Evolutionary conservation across 257 asterid species (phyloP).

Genomic region (Nemophila menziesii): DNA sequence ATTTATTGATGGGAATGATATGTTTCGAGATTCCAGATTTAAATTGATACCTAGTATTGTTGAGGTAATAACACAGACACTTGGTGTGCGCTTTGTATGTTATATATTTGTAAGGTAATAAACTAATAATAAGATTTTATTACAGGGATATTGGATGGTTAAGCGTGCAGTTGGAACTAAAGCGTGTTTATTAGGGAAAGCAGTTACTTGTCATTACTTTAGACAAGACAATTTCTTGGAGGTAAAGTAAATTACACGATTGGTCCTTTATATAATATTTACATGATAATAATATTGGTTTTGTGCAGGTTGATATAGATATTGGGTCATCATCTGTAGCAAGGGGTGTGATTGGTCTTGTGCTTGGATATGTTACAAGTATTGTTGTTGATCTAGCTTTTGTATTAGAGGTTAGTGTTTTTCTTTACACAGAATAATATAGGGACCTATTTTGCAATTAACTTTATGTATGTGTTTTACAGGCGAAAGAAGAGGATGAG

Average conservation of each 20-base stretch:
- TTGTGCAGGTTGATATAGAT: slow-evolving; percentile 84
- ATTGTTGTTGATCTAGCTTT: slow-evolving; percentile 92
- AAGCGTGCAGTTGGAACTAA: slow-evolving; percentile 98
- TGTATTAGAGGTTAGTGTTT: slow-evolving; percentile 59
- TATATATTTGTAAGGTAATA: not conserved
- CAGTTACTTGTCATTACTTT: slow-evolving; percentile 83
- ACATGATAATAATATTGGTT: too few relatives aligned
- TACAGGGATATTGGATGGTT: slow-evolving; percentile 99
- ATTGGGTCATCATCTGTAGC: slow-evolving; percentile 99
- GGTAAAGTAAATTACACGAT: too few relatives aligned
- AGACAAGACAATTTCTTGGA: slow-evolving; percentile 95
- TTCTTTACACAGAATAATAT: too few relatives aligned
- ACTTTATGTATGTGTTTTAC: slow-evolving; percentile 20
- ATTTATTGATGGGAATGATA: slow-evolving; percentile 76
- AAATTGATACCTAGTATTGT: slow-evolving; percentile 95
- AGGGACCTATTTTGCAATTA: too few relatives aligned
- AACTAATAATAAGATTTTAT: slow-evolving; percentile 2
- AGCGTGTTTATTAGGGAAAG: slow-evolving; percentile 96
- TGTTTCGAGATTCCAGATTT: slow-evolving; percentile 89
- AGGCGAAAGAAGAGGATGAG: slow-evolving; percentile 82
- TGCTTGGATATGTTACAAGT: slow-evolving; percentile 86
- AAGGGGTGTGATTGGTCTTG: slow-evolving; percentile 81
- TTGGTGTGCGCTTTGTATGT: slow-evolving; percentile 1
- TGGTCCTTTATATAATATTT: too few relatives aligned
- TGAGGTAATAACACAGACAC: slow-evolving; percentile 72